Evolutionary conservation across 148 eudicot species (phyloP), one percentile per base, ranked within the genome.

Genomic region (Camellia japonica): DNA sequence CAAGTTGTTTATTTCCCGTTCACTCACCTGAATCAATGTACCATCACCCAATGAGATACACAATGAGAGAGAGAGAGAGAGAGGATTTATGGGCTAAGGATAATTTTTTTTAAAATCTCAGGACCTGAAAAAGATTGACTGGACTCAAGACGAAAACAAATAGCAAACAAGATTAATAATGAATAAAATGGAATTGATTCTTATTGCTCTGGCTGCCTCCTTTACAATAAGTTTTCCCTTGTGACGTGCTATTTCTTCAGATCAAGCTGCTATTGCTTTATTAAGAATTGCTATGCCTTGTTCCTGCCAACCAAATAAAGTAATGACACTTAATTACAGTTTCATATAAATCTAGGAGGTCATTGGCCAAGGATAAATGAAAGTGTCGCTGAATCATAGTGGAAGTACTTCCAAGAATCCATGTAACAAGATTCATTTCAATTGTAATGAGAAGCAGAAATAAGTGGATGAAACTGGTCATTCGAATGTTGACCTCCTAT

Each of bases 121-220:
- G 38, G 38, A 30, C 38, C 38, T 30, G 38, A 30, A 30, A 23
- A 30, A 30, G 38, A 30, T 30, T 30, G 38, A 30, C 38, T 1
- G 38, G 38, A 30, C 38, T 30, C 38, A 30, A 30, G 38, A 30
- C 38, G 38, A 30, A 30, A 13, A 3, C 51, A 38, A 14, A 56
- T 51, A 16, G 20, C 8, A 4, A 74, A 41, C 51, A 74, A 42
- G 38, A 16, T 9, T 38, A 74, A 14, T 41, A 5, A 18, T 9
- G 42, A 61, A 54, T 44, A 66, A 49, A 67, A 23, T 58, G 58
- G 5, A 65, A 58, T 6, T 13, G 58, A 79, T 73, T 68, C 87
- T 89, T 83, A 97, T 98, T 66, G 97, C 92, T 92, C 99, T 88
- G 65, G 99, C 89, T n/a, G 93, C 89, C 83, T 94, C 97, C 87